Evolutionary conservation across 208 protist species (phyloP).

Genomic region (Crithidia brevicula): DNA sequence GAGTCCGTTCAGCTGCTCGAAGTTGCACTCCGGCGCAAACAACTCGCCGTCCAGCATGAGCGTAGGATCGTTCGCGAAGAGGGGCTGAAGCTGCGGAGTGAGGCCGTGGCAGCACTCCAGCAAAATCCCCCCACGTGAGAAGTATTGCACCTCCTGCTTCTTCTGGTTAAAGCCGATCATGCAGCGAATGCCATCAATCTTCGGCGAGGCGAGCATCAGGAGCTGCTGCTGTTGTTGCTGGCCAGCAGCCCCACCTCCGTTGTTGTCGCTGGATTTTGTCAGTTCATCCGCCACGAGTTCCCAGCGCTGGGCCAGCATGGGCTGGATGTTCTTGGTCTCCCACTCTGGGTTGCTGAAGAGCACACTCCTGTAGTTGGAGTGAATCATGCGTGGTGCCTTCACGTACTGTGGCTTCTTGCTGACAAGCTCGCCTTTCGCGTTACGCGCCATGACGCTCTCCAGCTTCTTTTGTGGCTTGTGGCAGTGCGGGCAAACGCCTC

Average conservation of each 20-base stretch:
- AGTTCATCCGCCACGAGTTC: slow-evolving; percentile 69
- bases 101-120: slow-evolving; percentile 86
- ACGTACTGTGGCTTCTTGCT: slow-evolving; percentile 43
- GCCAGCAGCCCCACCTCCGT: slow-evolving; percentile 1
- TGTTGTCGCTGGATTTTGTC: slow-evolving; percentile 15
- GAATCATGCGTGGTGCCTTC: slow-evolving; percentile 83
- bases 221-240: slow-evolving; percentile 26
- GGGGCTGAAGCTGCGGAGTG: slow-evolving; percentile 63
- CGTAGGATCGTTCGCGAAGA: slow-evolving; percentile 74
- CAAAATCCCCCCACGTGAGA: slow-evolving; percentile 86
- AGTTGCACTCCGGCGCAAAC: slow-evolving; percentile 84
- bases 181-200: slow-evolving; percentile 92
- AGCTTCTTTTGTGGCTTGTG: slow-evolving; percentile 61
- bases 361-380: slow-evolving; percentile 84
- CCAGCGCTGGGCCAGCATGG: slow-evolving; percentile 90
- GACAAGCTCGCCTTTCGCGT: slow-evolving; percentile 29
- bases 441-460: slow-evolving; percentile 20
- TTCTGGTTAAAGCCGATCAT: slow-evolving; percentile 77
- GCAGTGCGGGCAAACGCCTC: slow-evolving; percentile 85
- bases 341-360: slow-evolving; percentile 85
- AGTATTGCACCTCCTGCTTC: slow-evolving; percentile 75
- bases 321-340: slow-evolving; percentile 82
- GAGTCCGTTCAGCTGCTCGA: slow-evolving; percentile 87
- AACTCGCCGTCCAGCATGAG: slow-evolving; percentile 89
- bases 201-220: slow-evolving; percentile 81